These are phyloP conservation scores for Luvunga scandens DNA, from an alignment of 345 rosid genomes.

Conservation along the genomic window DNA sequence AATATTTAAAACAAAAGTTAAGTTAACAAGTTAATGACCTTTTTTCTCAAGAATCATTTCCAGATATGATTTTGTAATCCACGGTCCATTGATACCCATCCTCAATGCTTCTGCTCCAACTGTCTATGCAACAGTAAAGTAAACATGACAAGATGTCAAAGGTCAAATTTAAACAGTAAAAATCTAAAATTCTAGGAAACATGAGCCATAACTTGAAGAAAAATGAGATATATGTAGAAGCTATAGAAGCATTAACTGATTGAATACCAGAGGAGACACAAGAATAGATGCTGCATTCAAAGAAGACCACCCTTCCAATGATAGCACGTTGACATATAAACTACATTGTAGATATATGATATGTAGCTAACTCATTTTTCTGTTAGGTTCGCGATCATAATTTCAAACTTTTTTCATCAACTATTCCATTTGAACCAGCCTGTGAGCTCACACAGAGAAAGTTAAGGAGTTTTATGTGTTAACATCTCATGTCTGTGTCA, in stretches of 20 bases:
- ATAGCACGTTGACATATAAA: not conserved
- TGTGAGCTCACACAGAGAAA: not conserved
- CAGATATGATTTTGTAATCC: conserved; percentile 96
- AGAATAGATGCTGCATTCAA: not conserved
- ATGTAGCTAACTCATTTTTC: not conserved
- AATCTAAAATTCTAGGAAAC: not conserved
- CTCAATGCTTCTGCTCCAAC: conserved; percentile 92
- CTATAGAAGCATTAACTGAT: not conserved
- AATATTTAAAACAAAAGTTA: conserved; percentile 9
- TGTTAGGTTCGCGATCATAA: not conserved
- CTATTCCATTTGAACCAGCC: not conserved
- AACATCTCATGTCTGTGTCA: not conserved
- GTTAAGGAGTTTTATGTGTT: not conserved
- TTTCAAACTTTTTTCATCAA: not conserved
- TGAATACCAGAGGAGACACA: not conserved
- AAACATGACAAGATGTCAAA: conserved; percentile 14
- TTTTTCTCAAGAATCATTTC: conserved; percentile 93
- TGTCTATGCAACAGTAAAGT: conserved; percentile 47
- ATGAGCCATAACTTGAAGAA: not conserved
- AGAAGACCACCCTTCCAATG: not conserved
- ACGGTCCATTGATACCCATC: conserved; percentile 75
- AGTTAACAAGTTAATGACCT: conserved; percentile 45
- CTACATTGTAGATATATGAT: not conserved
- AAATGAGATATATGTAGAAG: not conserved
- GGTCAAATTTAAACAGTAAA: conserved; percentile 3